These are phyloP conservation scores for Lyophyllum shimeji DNA, from an alignment of 768 basidiomycete genomes.

Conservation along the genomic window DNA sequence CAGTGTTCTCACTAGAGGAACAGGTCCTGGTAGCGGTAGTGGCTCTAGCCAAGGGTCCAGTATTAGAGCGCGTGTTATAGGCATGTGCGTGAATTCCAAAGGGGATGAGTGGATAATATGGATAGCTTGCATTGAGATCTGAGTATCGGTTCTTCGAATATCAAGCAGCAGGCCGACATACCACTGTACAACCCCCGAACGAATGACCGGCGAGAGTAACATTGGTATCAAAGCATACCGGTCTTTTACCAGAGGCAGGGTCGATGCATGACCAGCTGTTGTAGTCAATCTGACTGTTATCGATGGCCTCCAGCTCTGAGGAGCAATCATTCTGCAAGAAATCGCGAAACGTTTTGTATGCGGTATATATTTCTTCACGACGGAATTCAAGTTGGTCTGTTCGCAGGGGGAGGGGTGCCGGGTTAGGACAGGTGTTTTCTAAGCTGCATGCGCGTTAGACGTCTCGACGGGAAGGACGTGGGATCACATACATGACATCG, in stretches of 20 bases:
- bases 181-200: constrained; percentile 49
- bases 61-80: constrained; percentile 56
- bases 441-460: constrained; percentile 20
- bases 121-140: constrained; percentile 42
- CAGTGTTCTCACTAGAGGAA: constrained; percentile 23
- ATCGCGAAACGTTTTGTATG: constrained; percentile 56
- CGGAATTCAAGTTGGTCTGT: constrained; percentile 71
- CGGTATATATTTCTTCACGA: constrained; percentile 64
- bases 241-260: constrained; percentile 17
- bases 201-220: constrained; percentile 45
- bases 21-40: constrained; percentile 56
- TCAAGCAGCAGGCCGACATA: constrained; percentile 18
- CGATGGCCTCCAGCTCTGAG: constrained; percentile 36
- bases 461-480: neutral
- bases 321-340: constrained; percentile 40
- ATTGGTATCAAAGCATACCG: constrained; percentile 32
- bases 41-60: constrained; percentile 90
- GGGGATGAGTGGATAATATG: constrained; percentile 51
- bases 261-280: constrained; percentile 38
- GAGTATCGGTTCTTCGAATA: neutral
- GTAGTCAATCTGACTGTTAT: constrained; percentile 33
- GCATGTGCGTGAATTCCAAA: constrained; percentile 40
- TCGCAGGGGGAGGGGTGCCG: constrained; percentile 50
- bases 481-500: constrained; percentile 49
- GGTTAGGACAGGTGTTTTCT: constrained; percentile 23